Conservation (phyloP, 208 protist species). For the Leishmania lainsoni region DNA sequence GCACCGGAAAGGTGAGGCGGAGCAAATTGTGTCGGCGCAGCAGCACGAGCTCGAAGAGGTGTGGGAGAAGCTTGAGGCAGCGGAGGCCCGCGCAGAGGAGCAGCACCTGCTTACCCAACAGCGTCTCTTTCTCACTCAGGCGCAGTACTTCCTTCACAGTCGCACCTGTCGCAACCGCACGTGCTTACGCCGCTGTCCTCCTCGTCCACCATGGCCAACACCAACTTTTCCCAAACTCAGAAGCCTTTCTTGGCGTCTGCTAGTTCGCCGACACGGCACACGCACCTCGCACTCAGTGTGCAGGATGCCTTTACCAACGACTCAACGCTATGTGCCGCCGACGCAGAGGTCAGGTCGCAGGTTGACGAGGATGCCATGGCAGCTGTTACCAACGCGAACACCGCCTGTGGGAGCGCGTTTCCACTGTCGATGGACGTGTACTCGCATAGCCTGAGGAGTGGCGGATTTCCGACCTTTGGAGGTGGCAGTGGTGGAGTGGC, state of each 20-base stretch:
- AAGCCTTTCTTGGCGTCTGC: not conserved
- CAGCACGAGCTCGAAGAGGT: constrained; percentile 43
- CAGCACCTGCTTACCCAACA: constrained; percentile 17
- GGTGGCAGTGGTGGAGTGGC: not conserved
- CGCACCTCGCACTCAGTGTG: not conserved
- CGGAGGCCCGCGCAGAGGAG: constrained; percentile 31
- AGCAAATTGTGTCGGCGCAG: constrained; percentile 21
- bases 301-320: not conserved
- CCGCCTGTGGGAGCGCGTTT: not conserved
- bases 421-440: constrained; percentile 6
- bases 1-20: constrained; percentile 24
- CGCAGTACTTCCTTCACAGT: not conserved
- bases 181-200: not conserved
- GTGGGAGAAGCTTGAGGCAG: constrained; percentile 44
- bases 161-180: not conserved
- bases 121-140: constrained; percentile 8
- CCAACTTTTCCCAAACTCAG: not conserved
- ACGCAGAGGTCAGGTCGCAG: constrained; percentile 9
- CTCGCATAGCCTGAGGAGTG: not conserved
- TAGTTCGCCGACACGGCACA: not conserved
- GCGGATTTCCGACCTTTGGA: not conserved
- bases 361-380: constrained; percentile 8
- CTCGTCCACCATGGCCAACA: not conserved
- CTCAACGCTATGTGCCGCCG: not conserved
- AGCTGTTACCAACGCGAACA: not conserved